A percentile compares a stretch with the other conserved stretches of the same genome.
These are phyloP conservation scores for Botrytis fabae DNA, from an alignment of 2,329 filamentous ascomycete genomes.

Conservation along the genomic window DNA sequence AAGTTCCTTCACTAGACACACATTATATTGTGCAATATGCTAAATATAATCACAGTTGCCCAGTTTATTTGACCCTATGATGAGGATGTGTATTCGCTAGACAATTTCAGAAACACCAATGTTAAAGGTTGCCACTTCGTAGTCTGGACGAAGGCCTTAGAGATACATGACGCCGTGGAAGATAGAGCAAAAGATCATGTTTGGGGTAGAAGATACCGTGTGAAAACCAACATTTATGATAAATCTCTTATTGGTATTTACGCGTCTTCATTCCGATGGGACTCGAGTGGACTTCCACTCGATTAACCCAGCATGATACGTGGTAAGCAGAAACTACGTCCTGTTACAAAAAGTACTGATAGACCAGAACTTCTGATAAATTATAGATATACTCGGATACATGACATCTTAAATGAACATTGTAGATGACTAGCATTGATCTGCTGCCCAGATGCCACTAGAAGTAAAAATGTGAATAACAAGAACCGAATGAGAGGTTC, in stretches of 20 bases:
- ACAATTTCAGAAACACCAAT: background rate
- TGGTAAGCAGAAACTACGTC: background rate
- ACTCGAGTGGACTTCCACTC: background rate
- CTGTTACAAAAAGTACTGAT: background rate
- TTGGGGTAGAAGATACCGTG: too few species aligned
- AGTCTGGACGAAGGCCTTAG: background rate
- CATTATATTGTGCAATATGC: background rate
- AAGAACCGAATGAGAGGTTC: background rate
- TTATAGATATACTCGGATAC: background rate
- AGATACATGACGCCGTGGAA: background rate
- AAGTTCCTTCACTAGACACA: background rate
- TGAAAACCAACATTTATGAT: background rate
- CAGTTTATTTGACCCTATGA: background rate
- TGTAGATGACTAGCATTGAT: background rate
- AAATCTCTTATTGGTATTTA: background rate
- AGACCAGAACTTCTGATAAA: too few species aligned
- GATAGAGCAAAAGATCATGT: background rate
- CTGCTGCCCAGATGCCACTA: background rate
- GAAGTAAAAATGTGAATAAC: background rate
- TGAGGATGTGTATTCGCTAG: background rate
- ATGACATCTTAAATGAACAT: too few species aligned
- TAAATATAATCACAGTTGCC: background rate
- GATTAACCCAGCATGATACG: background rate
- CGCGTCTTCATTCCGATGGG: background rate
- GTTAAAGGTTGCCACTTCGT: background rate